phyloP scores from a whole-genome alignment of 371 early-diverging fungal species.

The Enterocytospora artemiae region DNA sequence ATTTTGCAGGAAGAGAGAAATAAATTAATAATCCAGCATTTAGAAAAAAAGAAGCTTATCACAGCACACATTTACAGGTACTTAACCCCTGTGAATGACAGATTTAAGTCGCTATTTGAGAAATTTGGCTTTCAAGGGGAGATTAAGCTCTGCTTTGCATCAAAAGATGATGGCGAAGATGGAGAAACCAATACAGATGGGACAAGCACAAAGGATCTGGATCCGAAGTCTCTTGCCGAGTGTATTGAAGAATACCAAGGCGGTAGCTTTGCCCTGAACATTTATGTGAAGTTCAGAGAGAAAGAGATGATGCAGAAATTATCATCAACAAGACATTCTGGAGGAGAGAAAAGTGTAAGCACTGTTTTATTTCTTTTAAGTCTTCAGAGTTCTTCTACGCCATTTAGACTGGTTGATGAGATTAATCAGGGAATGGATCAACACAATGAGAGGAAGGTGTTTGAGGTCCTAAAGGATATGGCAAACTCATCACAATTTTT shows the following conservation, averaged over 20 bases:
- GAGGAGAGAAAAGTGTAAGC: constrained; percentile 66
- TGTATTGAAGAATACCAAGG: neutral
- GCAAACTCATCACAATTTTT: constrained; percentile 64
- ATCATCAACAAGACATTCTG: constrained; percentile 82
- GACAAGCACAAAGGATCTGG: neutral
- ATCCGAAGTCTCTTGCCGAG: too few species aligned
- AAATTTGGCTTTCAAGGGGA: constrained; percentile 37
- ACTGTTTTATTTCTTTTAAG: constrained; percentile 90
- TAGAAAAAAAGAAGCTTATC: constrained; percentile 4
- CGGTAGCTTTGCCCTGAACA: constrained; percentile 61
- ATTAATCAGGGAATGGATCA: constrained; percentile 99
- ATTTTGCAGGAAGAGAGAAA: too few species aligned
- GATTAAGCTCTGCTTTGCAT: neutral
- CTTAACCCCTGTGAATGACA: neutral
- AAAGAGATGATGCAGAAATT: constrained; percentile 72
- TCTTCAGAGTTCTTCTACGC: constrained; percentile 74
- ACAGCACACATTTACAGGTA: constrained; percentile 2
- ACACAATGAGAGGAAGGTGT: constrained; percentile 84
- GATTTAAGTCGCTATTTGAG: constrained; percentile 9
- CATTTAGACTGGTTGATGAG: constrained; percentile 97
- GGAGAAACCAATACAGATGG: neutral
- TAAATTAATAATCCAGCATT: neutral
- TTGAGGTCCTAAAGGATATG: constrained; percentile 61
- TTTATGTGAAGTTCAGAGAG: constrained; percentile 63
- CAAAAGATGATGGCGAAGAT: neutral